Evolutionary conservation across 164 flowering plant species (phyloP).

Genomic region (Chimonanthus praecox): DNA sequence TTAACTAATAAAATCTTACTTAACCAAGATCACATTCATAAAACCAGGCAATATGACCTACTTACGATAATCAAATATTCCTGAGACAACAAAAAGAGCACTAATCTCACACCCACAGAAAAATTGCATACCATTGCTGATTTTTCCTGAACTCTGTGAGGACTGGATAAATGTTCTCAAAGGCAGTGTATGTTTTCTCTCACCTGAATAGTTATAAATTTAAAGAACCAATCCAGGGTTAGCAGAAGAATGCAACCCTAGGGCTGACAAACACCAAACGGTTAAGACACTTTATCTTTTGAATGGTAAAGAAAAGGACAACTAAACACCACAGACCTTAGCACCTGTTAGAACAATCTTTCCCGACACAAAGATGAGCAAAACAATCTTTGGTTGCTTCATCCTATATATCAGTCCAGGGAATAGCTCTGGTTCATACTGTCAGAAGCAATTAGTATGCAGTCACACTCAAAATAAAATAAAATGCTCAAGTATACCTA

Average conservation of each 20-base stretch:
- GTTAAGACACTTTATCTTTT: neutral
- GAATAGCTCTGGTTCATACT: constrained; percentile 94
- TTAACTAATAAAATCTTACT: too few species aligned
- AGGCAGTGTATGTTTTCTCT: constrained; percentile 74
- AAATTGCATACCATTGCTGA: constrained; percentile 48
- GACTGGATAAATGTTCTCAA: constrained; percentile 82
- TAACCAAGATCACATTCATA: too few species aligned
- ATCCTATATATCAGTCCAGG: constrained; percentile 94
- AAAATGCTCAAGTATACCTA: neutral
- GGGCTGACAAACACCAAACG: neutral
- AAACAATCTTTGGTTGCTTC: constrained; percentile 87
- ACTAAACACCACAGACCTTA: constrained; percentile 50
- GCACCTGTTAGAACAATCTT: constrained; percentile 95
- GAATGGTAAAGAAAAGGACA: neutral
- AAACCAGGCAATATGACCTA: too few species aligned
- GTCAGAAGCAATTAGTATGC: constrained; percentile 20
- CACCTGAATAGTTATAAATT: neutral
- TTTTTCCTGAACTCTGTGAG: constrained; percentile 72
- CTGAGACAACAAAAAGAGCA: too few species aligned
- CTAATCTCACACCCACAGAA: neutral
- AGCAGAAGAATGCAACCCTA: neutral
- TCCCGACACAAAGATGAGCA: constrained; percentile 89
- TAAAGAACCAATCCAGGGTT: neutral
- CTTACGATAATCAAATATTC: too few species aligned
- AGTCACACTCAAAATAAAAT: neutral